Evolutionary conservation across 2,329 filamentous ascomycete genomes (phyloP), one percentile per base, ranked within the genome.

Genomic region (Rhinocladiella mackenziei): DNA sequence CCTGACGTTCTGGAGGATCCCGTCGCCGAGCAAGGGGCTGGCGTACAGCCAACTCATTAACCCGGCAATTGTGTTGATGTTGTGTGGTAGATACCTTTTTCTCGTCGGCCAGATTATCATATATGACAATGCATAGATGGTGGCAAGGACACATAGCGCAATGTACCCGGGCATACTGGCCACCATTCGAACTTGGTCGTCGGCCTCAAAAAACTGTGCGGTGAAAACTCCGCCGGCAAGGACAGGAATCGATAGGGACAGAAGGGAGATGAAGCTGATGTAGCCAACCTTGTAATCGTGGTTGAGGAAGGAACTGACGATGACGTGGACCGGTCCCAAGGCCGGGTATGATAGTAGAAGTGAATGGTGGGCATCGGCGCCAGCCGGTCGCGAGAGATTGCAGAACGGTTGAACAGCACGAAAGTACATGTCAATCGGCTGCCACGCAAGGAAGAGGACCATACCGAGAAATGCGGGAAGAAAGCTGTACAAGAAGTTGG

Each of bases 401-500:
- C 73, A 72, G 56, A 76, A 81, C 1, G 78, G 77, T 40, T 78
- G 73, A 1, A 82, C 65, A 2, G 76, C 69, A 37, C 80, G 77
- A 58, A 79, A 72, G 44, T 77, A 76, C 51, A 76, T 70, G 58
- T 83, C 79, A 51, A 82, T 69, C 5, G 77, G 73, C 38, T 80
- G 70, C 67, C 77, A 75, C 39, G 70, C 64, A 15, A 83, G 74
- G 58, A 81, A 78, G 31, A 81, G 67, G 22, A 81, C 58, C 41
- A 72, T 77, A 1, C 74, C 80, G 29, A 83, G 72, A 3, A 80
- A 45, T 0, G 73, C 67, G 0, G 80, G 80, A 14, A 83, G 60
- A 53, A 83, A 82, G 53, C 75, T 79, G 68, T 89, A 96, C 38
- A 95, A 68, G 66, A 96, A 96, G 65, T 95, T 88, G 37, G 88